Percentiles rank a stretch among this genome's conserved stretches.
phyloP scores from a whole-genome alignment of 495 filamentous ascomycete species.

The Coniosporium apollinis region DNA sequence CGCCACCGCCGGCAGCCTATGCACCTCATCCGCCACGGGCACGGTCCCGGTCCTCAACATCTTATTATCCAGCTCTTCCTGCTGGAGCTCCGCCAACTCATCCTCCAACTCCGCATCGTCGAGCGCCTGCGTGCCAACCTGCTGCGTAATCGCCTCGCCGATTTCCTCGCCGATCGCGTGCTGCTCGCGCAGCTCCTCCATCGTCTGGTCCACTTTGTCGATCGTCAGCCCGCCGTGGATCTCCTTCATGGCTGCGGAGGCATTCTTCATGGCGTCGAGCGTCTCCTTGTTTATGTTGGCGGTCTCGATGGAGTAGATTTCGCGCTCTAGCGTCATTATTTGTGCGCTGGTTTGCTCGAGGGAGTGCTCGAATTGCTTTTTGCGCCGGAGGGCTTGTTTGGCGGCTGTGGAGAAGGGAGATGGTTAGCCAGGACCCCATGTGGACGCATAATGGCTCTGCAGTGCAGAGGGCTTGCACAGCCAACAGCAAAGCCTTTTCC shows the following conservation, averaged over 20 bases:
- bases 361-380: constrained; percentile 83
- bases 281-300: constrained; percentile 99
- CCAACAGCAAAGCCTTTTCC: too few relatives aligned
- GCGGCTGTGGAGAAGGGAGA: constrained; percentile 55
- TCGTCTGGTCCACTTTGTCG: constrained; percentile 84
- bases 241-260: constrained; percentile 70
- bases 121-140: constrained; percentile 48
- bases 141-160: constrained; percentile 59
- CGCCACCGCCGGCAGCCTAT: constrained; percentile 52
- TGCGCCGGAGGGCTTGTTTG: constrained; percentile 79
- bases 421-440: too few relatives aligned
- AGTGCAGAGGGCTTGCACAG: too few relatives aligned
- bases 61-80: constrained; percentile 70
- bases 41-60: constrained; percentile 81
- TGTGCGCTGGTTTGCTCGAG: constrained; percentile 79
- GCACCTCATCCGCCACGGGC: constrained; percentile 51
- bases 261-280: constrained; percentile 80
- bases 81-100: constrained; percentile 68
- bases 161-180: constrained; percentile 89
- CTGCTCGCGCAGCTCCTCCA: constrained; percentile 88
- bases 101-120: constrained; percentile 79
- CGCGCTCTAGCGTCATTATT: constrained; percentile 80
- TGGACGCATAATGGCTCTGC: too few relatives aligned
- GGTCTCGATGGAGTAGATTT: constrained; percentile 92
- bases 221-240: constrained; percentile 85